Percentiles rank a stretch among this genome's conserved stretches.
Evolutionary conservation across 2,329 filamentous ascomycete species (phyloP).

Genomic region (Cryphonectria carpinicola): DNA sequence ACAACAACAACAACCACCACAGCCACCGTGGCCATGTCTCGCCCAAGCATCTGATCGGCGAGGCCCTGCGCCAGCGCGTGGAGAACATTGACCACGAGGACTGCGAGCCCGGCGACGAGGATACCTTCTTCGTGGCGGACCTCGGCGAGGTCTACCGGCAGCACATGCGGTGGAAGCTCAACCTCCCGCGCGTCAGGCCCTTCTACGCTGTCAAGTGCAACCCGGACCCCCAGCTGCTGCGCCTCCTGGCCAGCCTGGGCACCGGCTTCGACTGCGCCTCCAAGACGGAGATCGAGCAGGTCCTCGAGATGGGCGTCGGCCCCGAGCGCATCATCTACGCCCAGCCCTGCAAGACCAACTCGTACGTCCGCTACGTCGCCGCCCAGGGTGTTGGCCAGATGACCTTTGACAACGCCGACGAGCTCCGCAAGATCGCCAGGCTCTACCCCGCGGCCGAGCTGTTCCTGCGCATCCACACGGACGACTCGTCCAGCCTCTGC

Average conservation of each 20-base stretch:
- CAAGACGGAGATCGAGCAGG: conserved; percentile 94
- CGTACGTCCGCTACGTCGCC: conserved; percentile 90
- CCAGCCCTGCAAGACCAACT: conserved; percentile 99
- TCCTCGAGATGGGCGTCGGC: conserved; percentile 80
- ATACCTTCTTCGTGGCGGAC: conserved; percentile 97
- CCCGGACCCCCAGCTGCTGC: conserved; percentile 86
- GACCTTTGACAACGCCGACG: conserved; percentile 98
- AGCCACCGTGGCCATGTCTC: conserved; percentile 48
- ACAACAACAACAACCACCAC: not conserved
- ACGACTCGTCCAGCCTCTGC: conserved; percentile 93
- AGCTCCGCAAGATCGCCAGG: conserved; percentile 96
- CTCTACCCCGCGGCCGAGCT: conserved; percentile 88
- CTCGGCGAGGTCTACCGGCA: conserved; percentile 98
- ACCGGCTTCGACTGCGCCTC: conserved; percentile 98
- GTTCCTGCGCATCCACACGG: conserved; percentile 91
- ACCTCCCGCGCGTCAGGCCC: conserved; percentile 87
- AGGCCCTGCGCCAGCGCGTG: conserved; percentile 84
- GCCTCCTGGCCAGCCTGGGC: conserved; percentile 83
- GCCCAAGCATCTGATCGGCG: conserved; percentile 82
- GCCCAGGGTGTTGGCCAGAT: conserved; percentile 89
- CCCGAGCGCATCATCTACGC: conserved; percentile 96
- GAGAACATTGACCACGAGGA: conserved; percentile 82
- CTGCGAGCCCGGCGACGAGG: conserved; percentile 92
- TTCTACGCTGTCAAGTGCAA: conserved; percentile 99
- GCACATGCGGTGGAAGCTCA: conserved; percentile 97